Percentiles rank a stretch among this genome's conserved stretches.
phyloP scores from a whole-genome alignment of 306 rosid species.

The Casuarina equisetifolia region DNA sequence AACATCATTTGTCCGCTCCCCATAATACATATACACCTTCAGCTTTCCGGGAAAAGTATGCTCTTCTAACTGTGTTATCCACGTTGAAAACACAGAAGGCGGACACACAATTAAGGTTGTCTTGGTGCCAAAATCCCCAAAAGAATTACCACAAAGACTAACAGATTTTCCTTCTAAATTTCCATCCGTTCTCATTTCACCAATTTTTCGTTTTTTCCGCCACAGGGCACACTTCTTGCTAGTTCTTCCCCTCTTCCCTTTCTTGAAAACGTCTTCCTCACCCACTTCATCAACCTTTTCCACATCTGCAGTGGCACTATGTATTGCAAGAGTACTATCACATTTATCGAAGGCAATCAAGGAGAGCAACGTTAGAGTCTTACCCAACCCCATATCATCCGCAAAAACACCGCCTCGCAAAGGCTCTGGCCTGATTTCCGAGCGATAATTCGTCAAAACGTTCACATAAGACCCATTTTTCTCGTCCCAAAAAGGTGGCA shows the following conservation, averaged over 20 bases:
- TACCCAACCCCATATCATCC: slow-evolving; percentile 86
- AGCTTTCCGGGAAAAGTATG: slow-evolving; percentile 53
- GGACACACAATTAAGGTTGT: slow-evolving; percentile 75
- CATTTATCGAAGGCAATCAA: slow-evolving; percentile 58
- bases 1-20: slow-evolving; percentile 51
- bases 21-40: slow-evolving; percentile 69
- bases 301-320: slow-evolving; percentile 18
- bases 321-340: background rate
- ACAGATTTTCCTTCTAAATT: slow-evolving; percentile 18
- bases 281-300: slow-evolving; percentile 25
- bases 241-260: slow-evolving; percentile 36
- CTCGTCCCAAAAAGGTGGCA: slow-evolving; percentile 82
- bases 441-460: slow-evolving; percentile 53
- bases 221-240: slow-evolving; percentile 20
- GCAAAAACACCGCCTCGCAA: slow-evolving; percentile 77
- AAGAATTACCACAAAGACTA: slow-evolving; percentile 13
- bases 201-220: slow-evolving; percentile 34
- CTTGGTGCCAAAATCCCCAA: slow-evolving; percentile 17
- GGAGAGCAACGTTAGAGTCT: slow-evolving; percentile 72
- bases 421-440: slow-evolving; percentile 50
- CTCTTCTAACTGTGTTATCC: slow-evolving; percentile 64
- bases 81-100: slow-evolving; percentile 71
- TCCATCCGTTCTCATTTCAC: slow-evolving; percentile 4
- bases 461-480: slow-evolving; percentile 50
- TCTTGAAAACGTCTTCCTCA: slow-evolving; percentile 32